These are phyloP conservation scores for Hymenochaete sp. DNA, from an alignment of 1,284 basidiomycete species.

Conservation along the genomic window DNA sequence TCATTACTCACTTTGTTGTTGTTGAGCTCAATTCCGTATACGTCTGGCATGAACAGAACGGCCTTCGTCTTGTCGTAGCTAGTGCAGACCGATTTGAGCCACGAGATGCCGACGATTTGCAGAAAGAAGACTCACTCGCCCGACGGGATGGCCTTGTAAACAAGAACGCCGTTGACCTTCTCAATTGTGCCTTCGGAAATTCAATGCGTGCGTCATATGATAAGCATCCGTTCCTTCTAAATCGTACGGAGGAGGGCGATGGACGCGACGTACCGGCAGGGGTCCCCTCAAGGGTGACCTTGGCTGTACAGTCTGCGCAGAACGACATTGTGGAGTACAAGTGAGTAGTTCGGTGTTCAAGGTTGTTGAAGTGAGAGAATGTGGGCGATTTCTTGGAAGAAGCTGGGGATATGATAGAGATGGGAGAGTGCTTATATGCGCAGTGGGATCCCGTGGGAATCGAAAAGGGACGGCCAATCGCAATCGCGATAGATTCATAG, in stretches of 20 bases:
- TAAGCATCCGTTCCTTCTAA: no score
- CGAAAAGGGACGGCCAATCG: no score
- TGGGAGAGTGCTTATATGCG: no score
- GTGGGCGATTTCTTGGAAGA: no score
- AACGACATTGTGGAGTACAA: conserved; percentile 13
- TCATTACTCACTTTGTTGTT: conserved; percentile 40
- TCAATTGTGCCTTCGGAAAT: conserved; percentile 28
- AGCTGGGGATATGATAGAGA: not conserved
- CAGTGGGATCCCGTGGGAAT: no score
- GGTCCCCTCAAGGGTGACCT: conserved; percentile 46
- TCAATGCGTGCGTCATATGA: not conserved
- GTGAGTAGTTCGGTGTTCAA: no score
- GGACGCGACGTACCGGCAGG: conserved; percentile 32
- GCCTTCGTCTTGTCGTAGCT: conserved; percentile 47
- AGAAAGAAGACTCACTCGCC: conserved; percentile 5
- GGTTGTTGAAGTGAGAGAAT: not conserved
- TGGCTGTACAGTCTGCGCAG: conserved; percentile 15
- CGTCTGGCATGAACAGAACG: conserved; percentile 50
- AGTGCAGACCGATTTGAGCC: not conserved
- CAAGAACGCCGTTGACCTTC: conserved; percentile 38
- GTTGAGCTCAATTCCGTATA: conserved; percentile 52
- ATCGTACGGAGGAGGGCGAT: not conserved
- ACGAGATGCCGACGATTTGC: not conserved
- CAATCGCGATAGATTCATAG: no score
- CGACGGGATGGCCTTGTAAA: conserved; percentile 39